These are phyloP conservation scores for Magnolia changhungtana DNA, from an alignment of 164 flowering plant species.

Conservation along the genomic window DNA sequence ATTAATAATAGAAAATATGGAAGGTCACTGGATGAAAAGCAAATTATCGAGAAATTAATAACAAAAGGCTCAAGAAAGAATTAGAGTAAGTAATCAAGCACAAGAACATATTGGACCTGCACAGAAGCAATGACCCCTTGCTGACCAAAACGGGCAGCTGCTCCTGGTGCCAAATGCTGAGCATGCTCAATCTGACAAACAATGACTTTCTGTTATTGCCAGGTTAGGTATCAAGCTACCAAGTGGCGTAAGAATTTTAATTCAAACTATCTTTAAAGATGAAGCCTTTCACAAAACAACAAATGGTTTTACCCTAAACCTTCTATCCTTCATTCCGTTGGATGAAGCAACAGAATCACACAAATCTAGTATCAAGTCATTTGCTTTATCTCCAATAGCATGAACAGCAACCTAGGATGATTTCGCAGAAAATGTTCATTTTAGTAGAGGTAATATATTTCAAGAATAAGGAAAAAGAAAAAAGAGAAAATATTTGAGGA, in stretches of 20 bases:
- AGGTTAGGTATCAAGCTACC: slow-evolving; percentile 4
- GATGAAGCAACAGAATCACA: slow-evolving; percentile 47
- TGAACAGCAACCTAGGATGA: slow-evolving; percentile 78
- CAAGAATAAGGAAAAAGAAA: background rate
- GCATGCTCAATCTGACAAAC: slow-evolving; percentile 87
- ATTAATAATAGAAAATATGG: background rate
- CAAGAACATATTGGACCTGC: slow-evolving; percentile 48
- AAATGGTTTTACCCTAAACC: slow-evolving; percentile 66
- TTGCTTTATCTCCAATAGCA: slow-evolving; percentile 96
- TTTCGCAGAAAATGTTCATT: background rate
- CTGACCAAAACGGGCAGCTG: slow-evolving; percentile 66
- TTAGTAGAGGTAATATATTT: background rate
- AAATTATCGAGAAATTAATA: no score
- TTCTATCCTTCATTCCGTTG: slow-evolving; percentile 69
- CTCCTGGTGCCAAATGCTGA: slow-evolving; percentile 78
- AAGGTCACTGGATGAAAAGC: background rate
- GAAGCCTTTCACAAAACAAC: background rate
- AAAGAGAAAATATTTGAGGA: background rate
- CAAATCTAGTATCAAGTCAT: slow-evolving; percentile 74
- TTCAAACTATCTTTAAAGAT: background rate
- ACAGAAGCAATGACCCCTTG: slow-evolving; percentile 77
- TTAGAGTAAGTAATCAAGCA: no score
- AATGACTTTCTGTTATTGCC: background rate
- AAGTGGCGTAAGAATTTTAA: background rate
- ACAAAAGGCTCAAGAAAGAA: background rate